These are phyloP conservation scores for Trypanosoma rangeli DNA, from an alignment of 208 protist genomes.

Conservation along the genomic window DNA sequence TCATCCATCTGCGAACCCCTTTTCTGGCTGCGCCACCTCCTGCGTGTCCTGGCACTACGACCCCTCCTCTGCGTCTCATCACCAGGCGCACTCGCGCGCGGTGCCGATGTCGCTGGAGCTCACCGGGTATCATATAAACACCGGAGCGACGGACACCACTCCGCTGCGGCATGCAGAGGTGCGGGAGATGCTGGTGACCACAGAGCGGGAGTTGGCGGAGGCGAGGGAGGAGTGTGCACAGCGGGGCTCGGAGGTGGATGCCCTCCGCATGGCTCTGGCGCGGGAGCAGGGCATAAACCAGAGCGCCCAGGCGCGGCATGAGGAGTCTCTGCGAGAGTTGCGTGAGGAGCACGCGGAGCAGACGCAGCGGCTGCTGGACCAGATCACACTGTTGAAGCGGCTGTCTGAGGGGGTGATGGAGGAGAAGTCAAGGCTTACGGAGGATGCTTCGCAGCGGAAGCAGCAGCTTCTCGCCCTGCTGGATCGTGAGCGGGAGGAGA, in stretches of 20 bases:
- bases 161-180: conserved; percentile 51
- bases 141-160: conserved; percentile 5
- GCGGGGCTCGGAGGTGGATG: conserved; percentile 48
- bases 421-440: conserved; percentile 59
- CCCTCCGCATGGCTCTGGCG: conserved; percentile 54
- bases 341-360: conserved; percentile 67
- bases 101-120: not conserved
- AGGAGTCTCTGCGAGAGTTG: conserved; percentile 39
- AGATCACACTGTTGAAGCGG: conserved; percentile 75
- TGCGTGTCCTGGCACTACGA: not conserved
- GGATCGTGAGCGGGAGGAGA: conserved; percentile 82
- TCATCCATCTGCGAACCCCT: not conserved
- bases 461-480: conserved; percentile 69
- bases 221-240: conserved; percentile 55
- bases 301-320: conserved; percentile 39
- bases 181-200: conserved; percentile 62
- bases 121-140: not conserved
- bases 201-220: conserved; percentile 74
- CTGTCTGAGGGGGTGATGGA: conserved; percentile 71
- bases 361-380: conserved; percentile 70
- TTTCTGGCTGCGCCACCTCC: not conserved
- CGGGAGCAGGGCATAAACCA: conserved; percentile 52
- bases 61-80: not conserved
- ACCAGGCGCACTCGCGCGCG: not conserved
- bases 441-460: conserved; percentile 65